Evolutionary conservation across 495 filamentous ascomycete species (phyloP), one percentile per base, ranked within the genome.

Genomic region (Cairneyella variabilis): DNA sequence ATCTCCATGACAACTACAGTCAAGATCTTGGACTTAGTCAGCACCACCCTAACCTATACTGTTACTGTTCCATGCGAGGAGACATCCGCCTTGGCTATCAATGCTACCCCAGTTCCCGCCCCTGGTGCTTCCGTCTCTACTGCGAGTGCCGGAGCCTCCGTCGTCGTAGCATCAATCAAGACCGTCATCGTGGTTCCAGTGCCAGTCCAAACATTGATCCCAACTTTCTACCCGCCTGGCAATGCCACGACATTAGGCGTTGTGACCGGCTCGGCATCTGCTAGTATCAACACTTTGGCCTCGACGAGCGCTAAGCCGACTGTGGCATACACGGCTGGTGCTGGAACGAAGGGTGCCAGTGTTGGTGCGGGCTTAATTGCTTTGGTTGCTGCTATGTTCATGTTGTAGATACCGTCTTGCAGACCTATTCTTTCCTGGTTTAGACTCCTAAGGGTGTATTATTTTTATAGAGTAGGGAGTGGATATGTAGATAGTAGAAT

Each of bases 11-110:
- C 21, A 3, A 42, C 37, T 38, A 28, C 3, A 3, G 42, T 38
- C 22, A 21, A 7, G 8, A 43, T 38, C 48, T 5, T 26, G 14
- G 28, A 7, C 7, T 2, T 18, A 3, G 14, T 23, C 2, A 23
- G 37, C 21, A 20, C 2, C 5, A 20, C 26, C 3, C 1, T 2
- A 3, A 30, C 37, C 20, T 17, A 28, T 4, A 51, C 48, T 11
- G 7, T 51, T 5, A 51, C 48, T 3, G 36, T 51, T 17, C 48
- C 48, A 16, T 51, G 2, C 38, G 39, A n/a, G n/a, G n/a, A n/a
- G n/a, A n/a, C n/a, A n/a, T n/a, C n/a, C n/a, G n/a, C n/a, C n/a
- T n/a, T n/a, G n/a, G n/a, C n/a, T n/a, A n/a, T n/a, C n/a, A n/a
- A n/a, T n/a, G n/a, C n/a, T n/a, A n/a, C n/a, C n/a, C n/a, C 48